Base-by-base conservation (phyloP, 345 rosid species). In the Aethionema arabicum region DNA sequence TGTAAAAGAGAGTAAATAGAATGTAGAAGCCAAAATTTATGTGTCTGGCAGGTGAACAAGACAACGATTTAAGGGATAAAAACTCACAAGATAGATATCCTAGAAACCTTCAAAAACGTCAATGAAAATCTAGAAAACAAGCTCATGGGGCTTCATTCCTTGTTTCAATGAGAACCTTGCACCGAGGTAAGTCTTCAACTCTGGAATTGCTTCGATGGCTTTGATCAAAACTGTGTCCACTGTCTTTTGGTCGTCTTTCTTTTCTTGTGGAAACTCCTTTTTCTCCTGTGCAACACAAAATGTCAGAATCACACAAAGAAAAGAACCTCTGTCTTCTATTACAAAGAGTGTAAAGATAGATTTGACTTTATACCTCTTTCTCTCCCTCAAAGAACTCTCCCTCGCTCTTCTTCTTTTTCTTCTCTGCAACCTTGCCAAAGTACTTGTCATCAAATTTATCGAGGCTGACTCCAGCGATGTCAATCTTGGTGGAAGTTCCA, bases 81-180 rank as follows among this genome's bases (percentile, higher is more conserved):
- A 43, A 32, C 38, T 4, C 4, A 56, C 33, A 46, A 66, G 56
- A 47, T 36, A 51, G 16, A 15, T 8, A 61, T 41, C 10, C 63
- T 37, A 61, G 41, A 45, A 54, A 40, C 21, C 62, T 54, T 21
- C 47, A 1, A 38, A 3, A 52, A 60, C 36, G 33, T 32, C 16
- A 5, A 31, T n/a, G 39, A 54, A 21, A 70, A 27, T 66, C 77
- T 85, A 85, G 77, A 87, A 85, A 43, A 80, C 86, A 53, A 84
- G 91, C 73, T 87, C 93, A 65, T 82, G 89, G 8, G 90, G 93
- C 58, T 85, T 91, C 89, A 84, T 84, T 70, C 91, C 88, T 14
- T 86, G 75, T 70, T 85, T 85, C 8, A 82, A 70, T 11, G 95
- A 86, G 60, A 92, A 91, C 74, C 92, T 80, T 5, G 95, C 87